Conservation (phyloP, 2,329 filamentous ascomycete genomes). For the Mycocentrospora acerina region DNA sequence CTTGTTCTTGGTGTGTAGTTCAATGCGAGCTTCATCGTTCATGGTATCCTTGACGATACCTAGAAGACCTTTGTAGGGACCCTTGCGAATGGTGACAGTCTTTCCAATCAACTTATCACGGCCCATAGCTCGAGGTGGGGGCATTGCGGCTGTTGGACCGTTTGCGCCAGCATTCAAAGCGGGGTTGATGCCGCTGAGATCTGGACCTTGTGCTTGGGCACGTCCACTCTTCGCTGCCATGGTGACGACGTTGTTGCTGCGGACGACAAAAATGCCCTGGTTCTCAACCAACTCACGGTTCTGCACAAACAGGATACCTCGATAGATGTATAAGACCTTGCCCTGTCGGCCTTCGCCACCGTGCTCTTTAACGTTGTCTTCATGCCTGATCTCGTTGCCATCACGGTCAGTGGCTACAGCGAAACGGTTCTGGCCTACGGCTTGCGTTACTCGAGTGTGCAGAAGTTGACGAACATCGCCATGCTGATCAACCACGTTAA, state of each 20-base stretch:
- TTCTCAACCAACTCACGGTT: slow-evolving; percentile 84
- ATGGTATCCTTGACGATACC: slow-evolving; percentile 96
- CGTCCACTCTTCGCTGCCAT: slow-evolving; percentile 93
- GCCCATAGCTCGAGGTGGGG: slow-evolving; percentile 72
- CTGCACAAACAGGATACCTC: slow-evolving; percentile 88
- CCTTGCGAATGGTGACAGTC: slow-evolving; percentile 84
- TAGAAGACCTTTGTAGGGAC: slow-evolving; percentile 86
- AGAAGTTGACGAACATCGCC: slow-evolving; percentile 79
- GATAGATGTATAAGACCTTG: slow-evolving; percentile 89
- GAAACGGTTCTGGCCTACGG: slow-evolving; percentile 76
- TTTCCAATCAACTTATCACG: slow-evolving; percentile 86
- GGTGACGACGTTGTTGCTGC: slow-evolving; percentile 81
- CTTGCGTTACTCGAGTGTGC: slow-evolving; percentile 89
- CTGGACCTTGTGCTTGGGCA: slow-evolving; percentile 69
- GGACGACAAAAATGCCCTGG: slow-evolving; percentile 83
- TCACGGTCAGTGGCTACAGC: slow-evolving; percentile 91
- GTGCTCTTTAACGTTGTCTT: slow-evolving; percentile 89
- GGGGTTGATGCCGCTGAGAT: slow-evolving; percentile 90
- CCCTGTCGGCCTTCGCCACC: slow-evolving; percentile 83
- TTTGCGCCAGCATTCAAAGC: slow-evolving; percentile 63
- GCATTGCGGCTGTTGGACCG: slow-evolving; percentile 54
- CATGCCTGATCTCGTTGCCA: slow-evolving; percentile 86
- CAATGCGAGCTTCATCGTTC: slow-evolving; percentile 80
- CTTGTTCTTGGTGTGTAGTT: slow-evolving; percentile 93
- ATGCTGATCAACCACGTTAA: slow-evolving; percentile 88